phyloP scores from a whole-genome alignment of 768 basidiomycete species.

The Suillus subalutaceus region DNA sequence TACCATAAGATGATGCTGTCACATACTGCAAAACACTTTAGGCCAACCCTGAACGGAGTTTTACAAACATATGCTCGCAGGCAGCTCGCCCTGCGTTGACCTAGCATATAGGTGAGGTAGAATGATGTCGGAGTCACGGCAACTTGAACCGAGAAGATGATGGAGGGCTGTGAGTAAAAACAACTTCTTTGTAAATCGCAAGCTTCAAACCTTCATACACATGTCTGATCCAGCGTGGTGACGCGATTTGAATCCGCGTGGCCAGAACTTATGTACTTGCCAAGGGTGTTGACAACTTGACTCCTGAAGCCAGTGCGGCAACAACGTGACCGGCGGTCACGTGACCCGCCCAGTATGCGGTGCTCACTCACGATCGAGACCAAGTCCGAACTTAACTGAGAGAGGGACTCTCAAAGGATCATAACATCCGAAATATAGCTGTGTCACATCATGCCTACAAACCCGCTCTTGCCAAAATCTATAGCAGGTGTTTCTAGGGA shows the following conservation, averaged over 20 bases:
- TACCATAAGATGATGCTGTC: background rate
- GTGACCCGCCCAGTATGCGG: background rate
- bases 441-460: constrained; percentile 29
- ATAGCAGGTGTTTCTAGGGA: constrained; percentile 20
- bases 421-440: background rate
- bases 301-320: too few species aligned
- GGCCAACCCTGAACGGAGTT: background rate
- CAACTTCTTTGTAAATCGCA: background rate
- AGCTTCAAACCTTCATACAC: background rate
- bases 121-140: background rate
- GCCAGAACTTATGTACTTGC: background rate
- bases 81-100: background rate
- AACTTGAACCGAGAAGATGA: background rate
- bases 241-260: background rate
- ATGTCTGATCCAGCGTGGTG: background rate
- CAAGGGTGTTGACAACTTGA: background rate
- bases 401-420: background rate
- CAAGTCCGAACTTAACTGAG: background rate
- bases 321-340: background rate
- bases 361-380: background rate
- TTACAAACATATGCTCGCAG: background rate
- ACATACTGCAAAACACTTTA: background rate
- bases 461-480: constrained; percentile 36
- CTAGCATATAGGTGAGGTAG: background rate
- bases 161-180: background rate